Evolutionary conservation across 306 rosid genomes (phyloP).

Genomic region (Lathyrus sativus): DNA sequence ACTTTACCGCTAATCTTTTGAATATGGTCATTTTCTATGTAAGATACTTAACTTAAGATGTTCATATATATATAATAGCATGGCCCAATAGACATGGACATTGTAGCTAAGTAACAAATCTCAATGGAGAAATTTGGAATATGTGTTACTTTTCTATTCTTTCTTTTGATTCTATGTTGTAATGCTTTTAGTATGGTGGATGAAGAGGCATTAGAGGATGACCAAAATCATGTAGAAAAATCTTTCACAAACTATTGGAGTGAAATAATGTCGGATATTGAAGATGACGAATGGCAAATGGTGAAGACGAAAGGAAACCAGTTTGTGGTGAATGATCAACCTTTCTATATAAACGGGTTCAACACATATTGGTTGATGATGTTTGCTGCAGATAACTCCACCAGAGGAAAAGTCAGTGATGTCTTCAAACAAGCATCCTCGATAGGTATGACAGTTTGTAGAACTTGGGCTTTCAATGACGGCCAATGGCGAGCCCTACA

Average conservation of each 20-base stretch:
- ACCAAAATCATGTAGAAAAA: conserved; percentile 39
- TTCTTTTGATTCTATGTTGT: conserved; percentile 43
- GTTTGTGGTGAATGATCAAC: conserved; percentile 70
- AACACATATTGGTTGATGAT: conserved; percentile 96
- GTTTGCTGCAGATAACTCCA: conserved; percentile 87
- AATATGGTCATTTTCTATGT: conserved; percentile 19
- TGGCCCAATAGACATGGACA: conserved; percentile 29
- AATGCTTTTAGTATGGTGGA: conserved; percentile 39
- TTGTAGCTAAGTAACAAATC: conserved; percentile 35
- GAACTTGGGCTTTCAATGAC: conserved; percentile 97
- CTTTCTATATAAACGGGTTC: conserved; percentile 92
- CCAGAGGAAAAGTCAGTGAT: conserved; percentile 80
- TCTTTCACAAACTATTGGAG: conserved; percentile 45
- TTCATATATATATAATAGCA: conserved; percentile 43
- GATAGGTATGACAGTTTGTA: conserved; percentile 80
- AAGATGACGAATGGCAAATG: conserved; percentile 66
- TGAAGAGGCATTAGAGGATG: conserved; percentile 40
- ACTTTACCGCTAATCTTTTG: conserved; percentile 47
- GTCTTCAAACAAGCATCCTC: conserved; percentile 76
- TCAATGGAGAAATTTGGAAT: conserved; percentile 52
- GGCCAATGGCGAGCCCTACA: conserved; percentile 96
- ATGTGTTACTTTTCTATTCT: conserved; percentile 35
- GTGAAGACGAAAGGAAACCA: conserved; percentile 88
- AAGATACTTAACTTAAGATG: conserved; percentile 17
- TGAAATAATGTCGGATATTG: conserved; percentile 38